Base-by-base conservation (phyloP, 1,139 yeast genomes). In the Hyphopichia pseudoburtonii region DNA sequence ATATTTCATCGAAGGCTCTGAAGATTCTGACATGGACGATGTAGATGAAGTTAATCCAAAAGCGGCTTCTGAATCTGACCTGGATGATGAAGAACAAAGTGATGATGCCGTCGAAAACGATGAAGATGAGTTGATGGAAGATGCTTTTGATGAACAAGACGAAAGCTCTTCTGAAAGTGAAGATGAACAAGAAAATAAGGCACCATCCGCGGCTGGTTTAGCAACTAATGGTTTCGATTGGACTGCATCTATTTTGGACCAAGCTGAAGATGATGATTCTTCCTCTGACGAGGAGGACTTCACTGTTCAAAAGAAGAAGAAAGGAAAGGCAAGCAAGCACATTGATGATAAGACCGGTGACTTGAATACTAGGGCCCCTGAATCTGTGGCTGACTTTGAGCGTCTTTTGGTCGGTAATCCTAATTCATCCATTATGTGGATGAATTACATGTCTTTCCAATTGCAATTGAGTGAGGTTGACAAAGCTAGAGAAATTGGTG, bases 361-460 rank as follows among this genome's bases (percentile, higher is more conserved):
- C 39, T 73, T 92, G 44, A 80, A 80, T 51, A 77, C 94, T 17
- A 76, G 90, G 53, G 86, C 92, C 10, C 98, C 98, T 27, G 95
- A 90, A 61, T 88, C 97, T 37, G 84, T 82, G 33, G 68, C 82
- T 39, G 99, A 92, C 63, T 92, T 88, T 56, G 99, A 92, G 64
- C 80, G 98, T 53, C 68, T 92, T 47, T 73, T 92, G 39, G 77
- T 92, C 42, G 95, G 97, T 56, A 85, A 86, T 55, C 97, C 98
- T 39, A 86, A 88, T 66, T 87, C 96, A 3, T 90, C 98, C 1
- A 78, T 90, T 35, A 66, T 89, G 47, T 92, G 98, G 98, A 90
- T 92, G 88, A 88, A 90, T 64, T 92, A 86, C 64, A 92, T 94
- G 97, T 92, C 97, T 3, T 92, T 90, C 85, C 96, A 89, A 64